phyloP scores from a whole-genome alignment of 2,329 filamentous ascomycete species.

The Beauveria medogensis region DNA sequence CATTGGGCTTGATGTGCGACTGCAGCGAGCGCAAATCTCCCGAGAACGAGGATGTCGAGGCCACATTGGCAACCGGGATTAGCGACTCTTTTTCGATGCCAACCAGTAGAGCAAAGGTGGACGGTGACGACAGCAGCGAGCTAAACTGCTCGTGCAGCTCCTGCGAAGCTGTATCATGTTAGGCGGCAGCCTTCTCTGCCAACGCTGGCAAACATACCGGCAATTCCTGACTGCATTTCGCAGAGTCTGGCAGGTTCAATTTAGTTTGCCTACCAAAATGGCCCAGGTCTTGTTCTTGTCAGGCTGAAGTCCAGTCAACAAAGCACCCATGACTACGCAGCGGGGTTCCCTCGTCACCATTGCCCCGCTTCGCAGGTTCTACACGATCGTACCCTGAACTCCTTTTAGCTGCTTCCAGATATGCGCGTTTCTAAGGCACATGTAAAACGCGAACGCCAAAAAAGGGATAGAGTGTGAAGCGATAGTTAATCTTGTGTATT shows the following conservation, averaged over 20 bases:
- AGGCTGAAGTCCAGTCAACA: not conserved
- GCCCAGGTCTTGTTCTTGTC: not conserved
- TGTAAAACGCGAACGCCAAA: not conserved
- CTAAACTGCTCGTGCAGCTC: slow-evolving; percentile 71
- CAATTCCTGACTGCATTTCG: slow-evolving; percentile 71
- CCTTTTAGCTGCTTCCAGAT: too few relatives aligned
- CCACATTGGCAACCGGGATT: slow-evolving; percentile 46
- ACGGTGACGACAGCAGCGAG: slow-evolving; percentile 51
- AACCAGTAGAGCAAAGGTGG: slow-evolving; percentile 62
- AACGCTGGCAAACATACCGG: slow-evolving; percentile 39
- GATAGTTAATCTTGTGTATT: not conserved
- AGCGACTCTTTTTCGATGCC: slow-evolving; percentile 64
- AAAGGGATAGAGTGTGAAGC: not conserved
- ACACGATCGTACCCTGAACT: not conserved
- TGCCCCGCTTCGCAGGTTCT: slow-evolving; percentile 1
- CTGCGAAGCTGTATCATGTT: slow-evolving; percentile 51
- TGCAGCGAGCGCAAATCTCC: slow-evolving; percentile 56
- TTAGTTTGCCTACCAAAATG: not conserved
- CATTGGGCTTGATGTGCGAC: slow-evolving; percentile 55
- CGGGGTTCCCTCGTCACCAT: slow-evolving; percentile 4
- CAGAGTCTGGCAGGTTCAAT: not conserved
- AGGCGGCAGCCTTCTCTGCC: not conserved
- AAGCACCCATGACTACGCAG: not conserved
- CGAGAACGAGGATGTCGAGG: slow-evolving; percentile 52
- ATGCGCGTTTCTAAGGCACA: too few relatives aligned